phyloP scores from a whole-genome alignment of 2,329 filamentous ascomycete species.

The Stachybotrys echinatus region DNA sequence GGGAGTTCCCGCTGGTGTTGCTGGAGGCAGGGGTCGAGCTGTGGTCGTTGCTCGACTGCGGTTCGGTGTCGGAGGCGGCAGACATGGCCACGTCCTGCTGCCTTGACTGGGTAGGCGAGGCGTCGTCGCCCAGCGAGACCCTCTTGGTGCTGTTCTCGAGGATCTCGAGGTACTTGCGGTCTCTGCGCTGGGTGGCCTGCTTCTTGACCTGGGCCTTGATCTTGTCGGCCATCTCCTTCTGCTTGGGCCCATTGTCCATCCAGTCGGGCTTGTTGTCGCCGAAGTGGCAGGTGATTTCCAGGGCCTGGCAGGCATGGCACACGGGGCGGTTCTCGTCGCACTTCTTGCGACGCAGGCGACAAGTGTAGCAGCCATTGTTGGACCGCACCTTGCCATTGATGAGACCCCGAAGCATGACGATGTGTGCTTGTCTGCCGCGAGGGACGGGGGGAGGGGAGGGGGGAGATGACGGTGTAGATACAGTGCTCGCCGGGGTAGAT shows the following conservation, averaged over 20 bases:
- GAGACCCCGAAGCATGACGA: slow-evolving; percentile 20
- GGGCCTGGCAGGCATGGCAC: slow-evolving; percentile 43
- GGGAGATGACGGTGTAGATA: too few species aligned
- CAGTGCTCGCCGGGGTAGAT: too few species aligned
- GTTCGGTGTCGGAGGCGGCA: slow-evolving; percentile 21
- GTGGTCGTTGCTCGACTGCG: slow-evolving; percentile 14
- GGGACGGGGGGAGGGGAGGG: too few species aligned
- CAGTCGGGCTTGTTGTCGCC: slow-evolving; percentile 47
- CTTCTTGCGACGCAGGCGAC: slow-evolving; percentile 55
- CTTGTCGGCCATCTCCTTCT: slow-evolving; percentile 44
- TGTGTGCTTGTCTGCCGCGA: not conserved
- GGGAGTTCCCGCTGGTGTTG: slow-evolving; percentile 22
- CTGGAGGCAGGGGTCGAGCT: slow-evolving; percentile 22
- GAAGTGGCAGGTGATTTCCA: slow-evolving; percentile 54
- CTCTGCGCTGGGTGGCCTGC: slow-evolving; percentile 43
- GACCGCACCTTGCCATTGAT: slow-evolving; percentile 29
- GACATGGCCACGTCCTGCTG: not conserved
- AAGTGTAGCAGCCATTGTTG: slow-evolving; percentile 54
- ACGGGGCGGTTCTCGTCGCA: slow-evolving; percentile 50
- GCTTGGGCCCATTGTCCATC: slow-evolving; percentile 48
- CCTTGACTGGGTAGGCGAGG: not conserved
- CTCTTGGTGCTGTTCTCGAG: slow-evolving; percentile 27
- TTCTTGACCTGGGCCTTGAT: slow-evolving; percentile 55
- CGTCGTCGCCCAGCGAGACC: slow-evolving; percentile 14
- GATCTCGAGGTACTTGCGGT: slow-evolving; percentile 41